Evolutionary conservation across 2,329 filamentous ascomycete species (phyloP).

Genomic region (Colletotrichum viniferum): DNA sequence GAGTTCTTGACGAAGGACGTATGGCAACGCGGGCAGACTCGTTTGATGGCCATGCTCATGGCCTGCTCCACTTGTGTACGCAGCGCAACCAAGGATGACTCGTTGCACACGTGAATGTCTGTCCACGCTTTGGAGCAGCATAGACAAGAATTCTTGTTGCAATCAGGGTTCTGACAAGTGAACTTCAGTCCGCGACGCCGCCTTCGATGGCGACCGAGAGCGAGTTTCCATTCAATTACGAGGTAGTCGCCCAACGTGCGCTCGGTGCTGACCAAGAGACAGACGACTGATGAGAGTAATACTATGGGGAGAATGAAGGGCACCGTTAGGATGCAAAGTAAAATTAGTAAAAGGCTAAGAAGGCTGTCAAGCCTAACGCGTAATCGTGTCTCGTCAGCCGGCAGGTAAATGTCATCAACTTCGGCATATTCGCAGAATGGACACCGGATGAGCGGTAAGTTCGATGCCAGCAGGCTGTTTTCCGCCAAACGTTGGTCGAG

Average conservation of each 20-base stretch:
- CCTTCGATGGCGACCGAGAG: conserved; percentile 71
- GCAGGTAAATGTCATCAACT: conserved; percentile 76
- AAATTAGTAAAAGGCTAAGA: conserved; percentile 53
- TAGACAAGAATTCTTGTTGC: conserved; percentile 76
- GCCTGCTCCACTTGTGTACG: conserved; percentile 91
- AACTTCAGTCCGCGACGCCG: conserved; percentile 78
- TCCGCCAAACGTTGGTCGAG: conserved; percentile 81
- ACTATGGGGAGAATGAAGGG: conserved; percentile 60
- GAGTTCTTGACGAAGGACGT: conserved; percentile 91
- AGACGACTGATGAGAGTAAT: conserved; percentile 49
- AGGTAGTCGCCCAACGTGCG: conserved; percentile 46
- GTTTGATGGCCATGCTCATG: conserved; percentile 92
- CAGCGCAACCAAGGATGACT: conserved; percentile 79
- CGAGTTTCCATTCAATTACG: conserved; percentile 55
- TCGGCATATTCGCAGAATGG: conserved; percentile 94
- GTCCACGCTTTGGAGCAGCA: conserved; percentile 82
- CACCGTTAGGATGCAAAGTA: conserved; percentile 57
- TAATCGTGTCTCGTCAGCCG: conserved; percentile 57
- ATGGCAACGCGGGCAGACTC: conserved; percentile 90
- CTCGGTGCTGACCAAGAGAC: conserved; percentile 47
- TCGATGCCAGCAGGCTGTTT: conserved; percentile 74
- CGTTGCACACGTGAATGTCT: conserved; percentile 90
- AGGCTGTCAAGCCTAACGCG: conserved; percentile 59
- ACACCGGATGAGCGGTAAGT: conserved; percentile 79
- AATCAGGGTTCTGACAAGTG: conserved; percentile 72